Base-by-base conservation (phyloP, 164 flowering plant genomes). In the Malania oleifera region DNA sequence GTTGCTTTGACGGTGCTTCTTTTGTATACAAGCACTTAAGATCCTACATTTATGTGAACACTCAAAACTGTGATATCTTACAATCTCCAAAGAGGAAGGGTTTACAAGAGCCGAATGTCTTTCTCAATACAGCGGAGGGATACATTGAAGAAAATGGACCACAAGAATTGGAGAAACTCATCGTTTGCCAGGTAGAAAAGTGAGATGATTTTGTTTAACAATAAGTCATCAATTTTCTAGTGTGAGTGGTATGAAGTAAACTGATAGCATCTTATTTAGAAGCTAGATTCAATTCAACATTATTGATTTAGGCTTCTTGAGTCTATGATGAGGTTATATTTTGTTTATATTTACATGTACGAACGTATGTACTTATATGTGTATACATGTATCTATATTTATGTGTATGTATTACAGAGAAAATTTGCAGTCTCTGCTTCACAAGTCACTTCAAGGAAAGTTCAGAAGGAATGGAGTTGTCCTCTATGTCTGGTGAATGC, bases 401-500 rank as follows among this genome's bases (percentile, higher is more conserved):
- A n/a, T 23, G 8, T 35, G n/a, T 19, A 23, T 37, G 15, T 54
- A 18, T 45, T n/a, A 17, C 67, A 58, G 67, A 38, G 9, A 52
- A 59, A 10, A 12, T 17, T 10, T 1, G 50, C n/a, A n/a, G n/a
- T n/a, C n/a, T 5, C 7, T 55, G 15, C 62, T 38, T 2, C 34
- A 50, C 34, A 39, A 54, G 13, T 14, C 8, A 34, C n/a, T 60
- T 18, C 43, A 23, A 55, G 50, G 57, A 54, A 47, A 60, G 67
- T 57, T 54, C 76, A 75, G 24, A 71, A 56, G 54, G 69, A 65
- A 17, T 75, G 79, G 72, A 60, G 69, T 43, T 75, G 80, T 57
- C 63, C 71, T 29, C 53, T 65, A 22, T 75, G 82, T 56, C 64
- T 49, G 52, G 54, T 75, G 19, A 64, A 41, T 53, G 66, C 74